Conservation (phyloP, 805 yeast species). For the Teunomyces tritomae region DNA sequence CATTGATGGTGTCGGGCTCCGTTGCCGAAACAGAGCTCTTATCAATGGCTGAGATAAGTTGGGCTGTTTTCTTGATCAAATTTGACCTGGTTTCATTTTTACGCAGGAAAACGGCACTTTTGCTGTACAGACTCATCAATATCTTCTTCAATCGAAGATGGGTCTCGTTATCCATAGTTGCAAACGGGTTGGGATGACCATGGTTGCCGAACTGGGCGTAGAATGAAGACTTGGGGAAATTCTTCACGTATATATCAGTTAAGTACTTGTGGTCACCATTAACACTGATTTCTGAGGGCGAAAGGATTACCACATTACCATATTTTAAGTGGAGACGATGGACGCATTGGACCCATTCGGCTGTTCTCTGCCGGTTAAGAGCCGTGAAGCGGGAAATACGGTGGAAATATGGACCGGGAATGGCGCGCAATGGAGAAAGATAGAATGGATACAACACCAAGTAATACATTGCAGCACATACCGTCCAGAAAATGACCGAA, state of each 20-base stretch:
- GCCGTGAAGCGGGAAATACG: constrained; percentile 40
- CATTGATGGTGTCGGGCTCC: constrained; percentile 34
- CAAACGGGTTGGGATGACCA: constrained; percentile 58
- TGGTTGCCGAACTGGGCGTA: constrained; percentile 61
- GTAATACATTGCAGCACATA: constrained; percentile 17
- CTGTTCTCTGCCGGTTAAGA: constrained; percentile 43
- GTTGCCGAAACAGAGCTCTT: constrained; percentile 28
- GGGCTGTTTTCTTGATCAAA: constrained; percentile 24
- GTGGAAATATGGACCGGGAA: constrained; percentile 61
- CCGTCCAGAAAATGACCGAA: not conserved
- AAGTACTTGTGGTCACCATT: constrained; percentile 48
- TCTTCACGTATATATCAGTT: constrained; percentile 53
- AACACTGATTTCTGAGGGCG: constrained; percentile 62
- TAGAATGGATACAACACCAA: constrained; percentile 45
- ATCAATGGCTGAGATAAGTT: constrained; percentile 26
- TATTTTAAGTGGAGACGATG: constrained; percentile 51
- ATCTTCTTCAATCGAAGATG: constrained; percentile 42
- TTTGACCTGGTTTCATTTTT: constrained; percentile 25
- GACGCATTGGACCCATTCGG: constrained; percentile 38
- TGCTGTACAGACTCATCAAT: constrained; percentile 32
- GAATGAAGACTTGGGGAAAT: constrained; percentile 56
- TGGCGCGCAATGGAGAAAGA: constrained; percentile 45
- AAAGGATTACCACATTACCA: constrained; percentile 61
- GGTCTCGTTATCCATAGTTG: constrained; percentile 46
- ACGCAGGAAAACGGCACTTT: constrained; percentile 31